Base-by-base conservation (phyloP, 306 rosid species). In the Ziziphus jujuba region DNA sequence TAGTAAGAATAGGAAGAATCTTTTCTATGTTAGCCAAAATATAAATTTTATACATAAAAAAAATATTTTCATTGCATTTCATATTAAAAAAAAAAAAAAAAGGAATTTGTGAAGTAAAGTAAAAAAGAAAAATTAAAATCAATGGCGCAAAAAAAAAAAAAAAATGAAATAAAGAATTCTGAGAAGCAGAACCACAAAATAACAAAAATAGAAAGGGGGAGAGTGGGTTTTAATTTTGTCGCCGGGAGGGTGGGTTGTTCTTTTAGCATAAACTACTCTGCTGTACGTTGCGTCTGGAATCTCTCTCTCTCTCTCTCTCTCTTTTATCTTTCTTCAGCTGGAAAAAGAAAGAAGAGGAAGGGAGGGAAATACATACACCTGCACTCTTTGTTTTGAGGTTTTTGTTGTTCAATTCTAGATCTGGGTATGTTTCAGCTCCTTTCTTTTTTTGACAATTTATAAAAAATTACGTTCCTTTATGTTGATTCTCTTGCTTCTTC, bases 381-480 rank as follows among this genome's bases (percentile, higher is more conserved):
- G 61, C 59, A 33, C 51, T 53, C 48, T 38, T 43, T 13, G 61
- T 28, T 28, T 28, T 28, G 33, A 28, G 43, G 21, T 33, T 50
- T 43, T 31, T 33, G 22, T 43, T 38, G 20, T 59, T 17, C 12
- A 55, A 15, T 55, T n/a, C 44, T 31, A 62, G 76, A 72, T 72
- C 76, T 63, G 70, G 56, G 70, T 72, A 54, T 23, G 69, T 53
- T 4, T 72, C 38, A 38, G 25, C 45, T 47, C 23, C 45, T 36
- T 24, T 13, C 12, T 40, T 1, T 53, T 4, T 19, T 23, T 25
- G 4, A 36, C 35, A 35, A 24, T 68, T 6, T n/a, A 33, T 35
- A 14, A n/a, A n/a, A 51, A 53, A 17, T 28, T 44, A 28, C 9
- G 54, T 13, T 45, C 14, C 24, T 34, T 13, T 52, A 4, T 11